Conservation (phyloP, 139 green algal species). For the Chlamydomonas sphaeroides region DNA sequence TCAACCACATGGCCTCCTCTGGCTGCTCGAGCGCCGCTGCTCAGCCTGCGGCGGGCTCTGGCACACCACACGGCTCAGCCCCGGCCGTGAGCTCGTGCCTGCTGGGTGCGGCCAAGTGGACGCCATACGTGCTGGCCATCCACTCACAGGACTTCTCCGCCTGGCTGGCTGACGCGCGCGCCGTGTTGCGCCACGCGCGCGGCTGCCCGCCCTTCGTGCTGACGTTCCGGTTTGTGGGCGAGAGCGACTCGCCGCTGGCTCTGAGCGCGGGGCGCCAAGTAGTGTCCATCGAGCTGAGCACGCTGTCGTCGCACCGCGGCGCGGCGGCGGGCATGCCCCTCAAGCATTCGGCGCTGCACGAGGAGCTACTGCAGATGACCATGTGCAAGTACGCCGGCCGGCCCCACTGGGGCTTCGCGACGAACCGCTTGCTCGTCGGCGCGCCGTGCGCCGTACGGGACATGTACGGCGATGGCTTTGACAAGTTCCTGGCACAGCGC, state of each 20-base stretch:
- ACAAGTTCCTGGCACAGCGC: slow-evolving; percentile 39
- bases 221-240: slow-evolving; percentile 46
- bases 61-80: too few species aligned
- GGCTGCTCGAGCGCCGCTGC: background rate
- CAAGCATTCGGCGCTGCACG: slow-evolving; percentile 28
- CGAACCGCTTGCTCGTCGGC: slow-evolving; percentile 40
- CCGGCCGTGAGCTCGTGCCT: background rate
- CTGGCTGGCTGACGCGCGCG: slow-evolving; percentile 42
- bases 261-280: slow-evolving; percentile 40
- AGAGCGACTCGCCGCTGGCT: slow-evolving; percentile 36
- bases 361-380: slow-evolving; percentile 49
- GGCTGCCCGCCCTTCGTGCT: slow-evolving; percentile 53
- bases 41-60: background rate
- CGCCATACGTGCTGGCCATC: slow-evolving; percentile 45
- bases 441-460: slow-evolving; percentile 37
- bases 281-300: slow-evolving; percentile 41
- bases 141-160: slow-evolving; percentile 37
- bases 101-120: slow-evolving; percentile 37
- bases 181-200: slow-evolving; percentile 31
- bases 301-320: background rate
- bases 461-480: slow-evolving; percentile 22
- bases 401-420: slow-evolving; percentile 37
- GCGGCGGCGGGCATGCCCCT: background rate
- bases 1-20: slow-evolving; percentile 35
- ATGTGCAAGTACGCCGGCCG: slow-evolving; percentile 49